Conservation (phyloP, 805 yeast genomes). For the Kuraishia piskuri region DNA sequence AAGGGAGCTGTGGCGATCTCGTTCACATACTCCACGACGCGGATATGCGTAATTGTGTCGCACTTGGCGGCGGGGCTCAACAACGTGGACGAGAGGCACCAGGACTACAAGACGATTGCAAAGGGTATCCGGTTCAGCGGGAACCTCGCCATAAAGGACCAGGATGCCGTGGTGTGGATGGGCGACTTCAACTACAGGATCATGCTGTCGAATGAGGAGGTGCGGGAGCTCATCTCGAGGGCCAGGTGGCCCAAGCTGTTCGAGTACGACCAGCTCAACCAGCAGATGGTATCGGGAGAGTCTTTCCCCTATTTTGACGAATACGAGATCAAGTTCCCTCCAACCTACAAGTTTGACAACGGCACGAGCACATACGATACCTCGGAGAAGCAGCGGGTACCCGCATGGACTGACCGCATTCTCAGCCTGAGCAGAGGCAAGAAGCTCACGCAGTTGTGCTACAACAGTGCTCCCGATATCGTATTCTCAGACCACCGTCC, state of each 20-base stretch:
- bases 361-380: constrained; percentile 77
- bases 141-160: constrained; percentile 68
- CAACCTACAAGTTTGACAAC: constrained; percentile 89
- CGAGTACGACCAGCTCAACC: constrained; percentile 68
- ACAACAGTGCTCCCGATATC: constrained; percentile 46
- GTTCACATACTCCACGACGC: constrained; percentile 71
- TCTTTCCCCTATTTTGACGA: constrained; percentile 76
- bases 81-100: constrained; percentile 77
- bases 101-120: constrained; percentile 69
- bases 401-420: constrained; percentile 95
- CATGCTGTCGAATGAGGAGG: constrained; percentile 62
- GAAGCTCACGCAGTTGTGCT: constrained; percentile 44
- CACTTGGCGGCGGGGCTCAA: constrained; percentile 91
- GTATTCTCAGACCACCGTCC: constrained; percentile 78
- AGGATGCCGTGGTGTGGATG: constrained; percentile 84
- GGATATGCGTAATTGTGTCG: constrained; percentile 78
- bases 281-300: constrained; percentile 62
- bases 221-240: constrained; percentile 42
- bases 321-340: constrained; percentile 66
- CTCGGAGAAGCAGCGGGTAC: constrained; percentile 86
- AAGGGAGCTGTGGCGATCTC: constrained; percentile 95
- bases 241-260: constrained; percentile 43
- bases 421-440: constrained; percentile 39
- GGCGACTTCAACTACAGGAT: constrained; percentile 93
- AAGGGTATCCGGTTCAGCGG: constrained; percentile 75